Conservation (phyloP, 1,284 basidiomycete genomes). For the Irpex rosettiformis region DNA sequence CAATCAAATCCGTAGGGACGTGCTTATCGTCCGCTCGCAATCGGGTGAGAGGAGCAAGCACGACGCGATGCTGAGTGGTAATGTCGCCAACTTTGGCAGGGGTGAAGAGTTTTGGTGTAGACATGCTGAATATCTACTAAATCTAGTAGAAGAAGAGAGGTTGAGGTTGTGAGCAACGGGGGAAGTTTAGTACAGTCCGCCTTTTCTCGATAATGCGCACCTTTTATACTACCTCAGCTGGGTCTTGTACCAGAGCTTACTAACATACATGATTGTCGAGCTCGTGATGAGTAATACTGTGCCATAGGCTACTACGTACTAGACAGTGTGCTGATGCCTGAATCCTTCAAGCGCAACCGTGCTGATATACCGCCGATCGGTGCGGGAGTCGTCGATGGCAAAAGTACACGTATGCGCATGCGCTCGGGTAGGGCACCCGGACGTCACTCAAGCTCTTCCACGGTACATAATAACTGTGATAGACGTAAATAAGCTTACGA, state of each 20-base stretch:
- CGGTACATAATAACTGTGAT: too few relatives aligned
- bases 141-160: neutral
- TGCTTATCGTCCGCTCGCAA: constrained; percentile 29
- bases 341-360: too few relatives aligned
- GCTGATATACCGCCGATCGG: too few relatives aligned
- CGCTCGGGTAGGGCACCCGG: too few relatives aligned
- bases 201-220: neutral
- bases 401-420: too few relatives aligned
- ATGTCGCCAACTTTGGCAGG: constrained; percentile 40
- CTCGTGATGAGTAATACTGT: too few relatives aligned
- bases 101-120: constrained; percentile 34
- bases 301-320: too few relatives aligned
- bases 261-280: neutral
- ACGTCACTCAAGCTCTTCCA: too few relatives aligned
- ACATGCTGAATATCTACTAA: neutral
- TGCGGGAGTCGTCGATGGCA: too few relatives aligned
- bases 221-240: neutral
- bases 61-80: constrained; percentile 40
- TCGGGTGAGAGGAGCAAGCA: constrained; percentile 45
- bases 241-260: neutral
- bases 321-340: too few relatives aligned
- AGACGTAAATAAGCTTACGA: too few relatives aligned
- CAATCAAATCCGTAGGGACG: constrained; percentile 27
- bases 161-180: neutral
- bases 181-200: neutral